phyloP scores from a whole-genome alignment of 2,329 filamentous ascomycete species.

The Neopestalotiopsis sp. region DNA sequence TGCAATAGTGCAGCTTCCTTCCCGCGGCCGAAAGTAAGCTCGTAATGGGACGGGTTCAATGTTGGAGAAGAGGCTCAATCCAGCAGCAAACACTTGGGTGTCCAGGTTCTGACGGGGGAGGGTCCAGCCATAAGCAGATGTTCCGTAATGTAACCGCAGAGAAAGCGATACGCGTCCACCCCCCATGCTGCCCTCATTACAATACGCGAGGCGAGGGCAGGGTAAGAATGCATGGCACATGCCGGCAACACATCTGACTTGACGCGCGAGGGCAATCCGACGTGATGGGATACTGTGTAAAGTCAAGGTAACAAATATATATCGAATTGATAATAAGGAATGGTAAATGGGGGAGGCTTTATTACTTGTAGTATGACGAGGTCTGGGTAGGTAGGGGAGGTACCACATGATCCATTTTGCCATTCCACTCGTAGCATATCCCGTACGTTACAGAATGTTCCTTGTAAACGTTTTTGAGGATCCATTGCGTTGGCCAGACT shows the following conservation, averaged over 20 bases:
- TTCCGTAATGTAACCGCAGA: background rate
- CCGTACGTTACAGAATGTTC: background rate
- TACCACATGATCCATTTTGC: background rate
- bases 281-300: background rate
- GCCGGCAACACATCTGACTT: background rate
- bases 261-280: background rate
- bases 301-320: background rate
- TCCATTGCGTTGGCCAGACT: background rate
- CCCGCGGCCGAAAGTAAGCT: background rate
- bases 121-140: background rate
- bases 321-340: background rate
- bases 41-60: background rate
- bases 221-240: background rate
- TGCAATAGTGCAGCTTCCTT: background rate
- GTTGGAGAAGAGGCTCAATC: background rate
- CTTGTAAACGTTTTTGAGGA: no score
- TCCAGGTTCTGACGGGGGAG: no score
- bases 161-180: background rate
- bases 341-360: background rate
- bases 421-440: background rate
- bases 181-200: background rate
- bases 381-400: background rate
- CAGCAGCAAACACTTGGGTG: background rate
- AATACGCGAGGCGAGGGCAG: background rate
- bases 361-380: background rate